Conservation (phyloP, 345 rosid species). For the Aurinia saxatilis region DNA sequence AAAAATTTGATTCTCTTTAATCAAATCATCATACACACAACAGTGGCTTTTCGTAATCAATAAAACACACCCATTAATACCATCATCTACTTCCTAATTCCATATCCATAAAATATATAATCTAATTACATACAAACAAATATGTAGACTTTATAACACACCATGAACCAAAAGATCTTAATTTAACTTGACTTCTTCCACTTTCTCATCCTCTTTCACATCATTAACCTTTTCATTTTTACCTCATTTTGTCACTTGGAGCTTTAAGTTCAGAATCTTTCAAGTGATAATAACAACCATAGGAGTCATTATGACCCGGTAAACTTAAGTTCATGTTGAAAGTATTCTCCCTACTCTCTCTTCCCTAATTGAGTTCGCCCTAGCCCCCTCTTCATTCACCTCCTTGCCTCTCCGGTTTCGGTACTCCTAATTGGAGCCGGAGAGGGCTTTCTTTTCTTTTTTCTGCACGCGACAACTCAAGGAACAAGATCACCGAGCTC, state of each 20-base stretch:
- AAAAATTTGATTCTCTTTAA: conserved; percentile 15
- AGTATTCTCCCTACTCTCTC: no score
- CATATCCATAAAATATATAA: conserved; percentile 10
- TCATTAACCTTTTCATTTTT: conserved; percentile 37
- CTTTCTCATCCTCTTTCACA: conserved; percentile 29
- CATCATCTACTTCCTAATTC: conserved; percentile 21
- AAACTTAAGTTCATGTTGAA: conserved; percentile 44
- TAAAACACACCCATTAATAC: background rate
- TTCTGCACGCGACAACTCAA: no score
- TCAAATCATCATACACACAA: conserved; percentile 8
- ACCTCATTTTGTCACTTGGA: conserved; percentile 42
- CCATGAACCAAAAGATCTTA: conserved; percentile 8
- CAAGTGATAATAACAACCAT: conserved; percentile 36
- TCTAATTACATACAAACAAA: conserved; percentile 26
- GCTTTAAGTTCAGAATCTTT: conserved; percentile 39
- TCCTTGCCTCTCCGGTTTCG: no score
- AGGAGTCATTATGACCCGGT: conserved; percentile 33
- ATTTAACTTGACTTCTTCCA: conserved; percentile 19
- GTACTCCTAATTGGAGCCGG: no score
- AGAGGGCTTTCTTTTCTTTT: no score
- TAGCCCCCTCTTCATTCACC: no score
- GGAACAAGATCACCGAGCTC: no score
- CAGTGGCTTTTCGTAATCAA: background rate
- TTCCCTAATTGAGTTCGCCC: no score
- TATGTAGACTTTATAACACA: conserved; percentile 10